Percentiles rank a stretch among this genome's conserved stretches.
Conservation (phyloP, 441 rosid species). For the Croton setiger region DNA sequence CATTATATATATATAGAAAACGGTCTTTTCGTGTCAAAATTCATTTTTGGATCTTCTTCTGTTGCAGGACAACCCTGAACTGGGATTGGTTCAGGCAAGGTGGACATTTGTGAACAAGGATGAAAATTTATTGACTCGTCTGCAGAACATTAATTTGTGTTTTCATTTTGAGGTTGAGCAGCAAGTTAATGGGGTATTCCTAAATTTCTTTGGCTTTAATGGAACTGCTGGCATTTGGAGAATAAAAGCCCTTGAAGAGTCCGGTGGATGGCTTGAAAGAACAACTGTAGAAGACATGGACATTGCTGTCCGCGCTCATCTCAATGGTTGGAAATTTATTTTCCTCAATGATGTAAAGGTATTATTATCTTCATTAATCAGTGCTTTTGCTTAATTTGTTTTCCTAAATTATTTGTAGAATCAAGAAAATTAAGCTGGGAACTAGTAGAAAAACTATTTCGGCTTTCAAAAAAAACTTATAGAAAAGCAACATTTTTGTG, state of each 20-base stretch:
- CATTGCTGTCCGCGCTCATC: constrained; percentile 93
- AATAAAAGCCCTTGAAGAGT: constrained; percentile 83
- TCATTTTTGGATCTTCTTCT: constrained; percentile 4
- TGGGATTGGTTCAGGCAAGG: constrained; percentile 91
- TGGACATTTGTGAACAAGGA: constrained; percentile 94
- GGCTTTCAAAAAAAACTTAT: too few species aligned
- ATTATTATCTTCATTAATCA: constrained; percentile 2
- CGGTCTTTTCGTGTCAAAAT: background rate
- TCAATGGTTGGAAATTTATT: constrained; percentile 91
- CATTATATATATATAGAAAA: background rate
- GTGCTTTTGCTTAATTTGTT: constrained; percentile 2
- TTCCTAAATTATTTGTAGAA: background rate
- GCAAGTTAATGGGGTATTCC: constrained; percentile 77
- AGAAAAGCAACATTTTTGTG: too few species aligned
- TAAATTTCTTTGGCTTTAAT: constrained; percentile 94
- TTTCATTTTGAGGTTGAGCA: constrained; percentile 98
- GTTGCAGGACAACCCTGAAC: constrained; percentile 69
- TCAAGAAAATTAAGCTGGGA: background rate
- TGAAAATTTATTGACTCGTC: constrained; percentile 88
- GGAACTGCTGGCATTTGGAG: constrained; percentile 99
- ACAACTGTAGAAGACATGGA: constrained; percentile 98
- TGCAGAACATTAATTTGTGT: constrained; percentile 82
- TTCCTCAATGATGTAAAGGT: constrained; percentile 93
- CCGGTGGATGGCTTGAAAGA: constrained; percentile 96
- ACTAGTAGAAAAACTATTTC: background rate